Base-by-base conservation (phyloP, 306 rosid genomes). In the Delonix regia region DNA sequence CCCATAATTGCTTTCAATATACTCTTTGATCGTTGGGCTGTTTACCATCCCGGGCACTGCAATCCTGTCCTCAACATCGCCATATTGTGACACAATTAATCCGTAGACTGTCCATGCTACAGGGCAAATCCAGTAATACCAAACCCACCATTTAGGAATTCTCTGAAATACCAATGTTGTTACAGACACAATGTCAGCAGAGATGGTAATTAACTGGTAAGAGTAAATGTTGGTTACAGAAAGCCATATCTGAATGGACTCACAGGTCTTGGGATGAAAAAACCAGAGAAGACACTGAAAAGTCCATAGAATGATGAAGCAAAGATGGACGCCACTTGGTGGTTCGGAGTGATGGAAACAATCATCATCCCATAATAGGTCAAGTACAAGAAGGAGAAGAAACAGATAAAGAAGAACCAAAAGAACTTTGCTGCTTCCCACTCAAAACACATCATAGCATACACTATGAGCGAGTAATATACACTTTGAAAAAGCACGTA, bases 321-420 rank as follows among this genome's bases (percentile, higher is more conserved):
- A 12, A 96, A 85, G 71, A 96, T 87, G 73, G 99, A 68, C 25
- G 99, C 99, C 7, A 93, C 89, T 85, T 93, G 97, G 49, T 89
- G 97, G 87, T 93, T 96, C 64, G 99, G 99, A 0, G 99, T 96
- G 76, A 96, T 77, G 63, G 99, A 88, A 38, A 96, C 96, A 0
- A 97, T 91, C 99, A 96, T 96, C 99, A 96, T 91, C 11, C 99
- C 99, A 42, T 93, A 96, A 74, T 93, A 96, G 61, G 98, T 96
- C 96, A 90, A 96, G 89, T 96, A 96, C 57, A 93, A 82, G 85
- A 96, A 93, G 45, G 99, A 85, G 84, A 91, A 91, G 86, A 96
- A 96, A 83, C 84, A 87, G 67, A 93, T 60, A 36, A 90, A 90
- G 88, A 86, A 90, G 85, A 93, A 96, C 99, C 99, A 96, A 27